A percentile compares a stretch with the other conserved stretches of the same genome.
These are phyloP conservation scores for Metarhizium brunneum DNA, from an alignment of 2,329 filamentous ascomycete species.

Conservation along the genomic window DNA sequence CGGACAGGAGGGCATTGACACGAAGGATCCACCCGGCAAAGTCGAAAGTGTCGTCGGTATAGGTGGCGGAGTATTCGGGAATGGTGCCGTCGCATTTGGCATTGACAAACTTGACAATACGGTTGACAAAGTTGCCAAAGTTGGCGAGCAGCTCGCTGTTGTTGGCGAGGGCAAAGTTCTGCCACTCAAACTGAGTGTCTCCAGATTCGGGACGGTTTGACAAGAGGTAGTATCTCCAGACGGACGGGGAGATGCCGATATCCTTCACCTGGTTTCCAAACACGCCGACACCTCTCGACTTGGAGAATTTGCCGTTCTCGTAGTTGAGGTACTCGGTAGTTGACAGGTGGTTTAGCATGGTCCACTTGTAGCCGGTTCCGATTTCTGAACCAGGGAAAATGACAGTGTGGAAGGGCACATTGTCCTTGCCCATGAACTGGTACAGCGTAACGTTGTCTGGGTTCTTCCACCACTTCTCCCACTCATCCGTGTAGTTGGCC, in stretches of 20 bases:
- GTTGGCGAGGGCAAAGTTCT: conserved; percentile 70
- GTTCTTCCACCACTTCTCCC: conserved; percentile 93
- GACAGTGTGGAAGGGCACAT: conserved; percentile 64
- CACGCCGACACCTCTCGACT: conserved; percentile 80
- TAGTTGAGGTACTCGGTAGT: conserved; percentile 85
- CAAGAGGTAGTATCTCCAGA: conserved; percentile 91
- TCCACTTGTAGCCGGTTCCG: conserved; percentile 79
- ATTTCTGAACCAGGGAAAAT: conserved; percentile 86
- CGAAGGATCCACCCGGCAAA: conserved; percentile 13
- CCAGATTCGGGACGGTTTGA: conserved; percentile 76
- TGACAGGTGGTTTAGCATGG: conserved; percentile 77
- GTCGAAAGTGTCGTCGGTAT: conserved; percentile 45
- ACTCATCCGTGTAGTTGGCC: conserved; percentile 76
- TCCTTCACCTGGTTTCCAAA: conserved; percentile 86
- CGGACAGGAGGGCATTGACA: conserved; percentile 50
- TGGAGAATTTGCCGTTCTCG: conserved; percentile 85
- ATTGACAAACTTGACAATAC: conserved; percentile 67
- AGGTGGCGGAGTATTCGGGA: conserved; percentile 49
- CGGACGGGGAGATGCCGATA: conserved; percentile 72
- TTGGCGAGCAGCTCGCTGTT: conserved; percentile 81
- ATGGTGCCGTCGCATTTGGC: conserved; percentile 64
- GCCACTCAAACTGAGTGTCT: conserved; percentile 88
- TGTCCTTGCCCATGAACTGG: conserved; percentile 85
- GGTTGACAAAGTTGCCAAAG: conserved; percentile 66
- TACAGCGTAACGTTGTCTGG: conserved; percentile 81